Conservation (phyloP, 2,329 filamentous ascomycete genomes). For the Eurotiales sp. region DNA sequence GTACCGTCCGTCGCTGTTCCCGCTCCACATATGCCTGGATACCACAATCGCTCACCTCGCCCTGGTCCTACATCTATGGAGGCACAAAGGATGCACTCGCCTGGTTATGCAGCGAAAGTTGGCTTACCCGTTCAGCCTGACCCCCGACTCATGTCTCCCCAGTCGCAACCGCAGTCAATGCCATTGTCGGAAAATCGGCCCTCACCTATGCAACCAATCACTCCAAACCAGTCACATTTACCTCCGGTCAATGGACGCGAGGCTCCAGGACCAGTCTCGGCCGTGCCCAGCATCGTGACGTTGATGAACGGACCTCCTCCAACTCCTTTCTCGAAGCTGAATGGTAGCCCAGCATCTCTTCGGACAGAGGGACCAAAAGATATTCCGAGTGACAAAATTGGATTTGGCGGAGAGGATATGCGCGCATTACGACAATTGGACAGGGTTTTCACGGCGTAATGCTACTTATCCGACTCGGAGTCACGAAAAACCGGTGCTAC, state of each 20-base stretch:
- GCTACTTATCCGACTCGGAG: background rate
- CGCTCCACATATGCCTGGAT: constrained; percentile 22
- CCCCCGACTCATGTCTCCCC: constrained; percentile 34
- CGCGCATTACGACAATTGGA: constrained; percentile 65
- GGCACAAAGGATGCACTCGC: constrained; percentile 26
- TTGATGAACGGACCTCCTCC: constrained; percentile 39
- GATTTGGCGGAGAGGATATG: constrained; percentile 59
- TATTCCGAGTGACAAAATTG: constrained; percentile 55
- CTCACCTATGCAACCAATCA: constrained; percentile 22
- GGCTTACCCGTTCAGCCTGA: constrained; percentile 23
- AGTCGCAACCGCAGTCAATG: constrained; percentile 22
- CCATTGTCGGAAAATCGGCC: constrained; percentile 17
- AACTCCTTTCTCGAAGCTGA: constrained; percentile 21
- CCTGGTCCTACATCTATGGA: constrained; percentile 24
- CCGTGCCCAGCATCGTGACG: constrained; percentile 54
- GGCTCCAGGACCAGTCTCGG: constrained; percentile 30
- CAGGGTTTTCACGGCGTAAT: constrained; percentile 44
- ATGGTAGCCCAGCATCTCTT: constrained; percentile 14
- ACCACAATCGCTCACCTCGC: constrained; percentile 27
- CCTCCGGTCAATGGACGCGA: constrained; percentile 23
- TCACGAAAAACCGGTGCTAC: constrained; percentile 1
- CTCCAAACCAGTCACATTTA: constrained; percentile 17
- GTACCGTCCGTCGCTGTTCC: constrained; percentile 18
- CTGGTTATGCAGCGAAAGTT: constrained; percentile 22
- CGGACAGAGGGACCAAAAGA: constrained; percentile 46